Evolutionary conservation across 2,329 filamentous ascomycete species (phyloP).

Genomic region (Ascochyta koolunga): DNA sequence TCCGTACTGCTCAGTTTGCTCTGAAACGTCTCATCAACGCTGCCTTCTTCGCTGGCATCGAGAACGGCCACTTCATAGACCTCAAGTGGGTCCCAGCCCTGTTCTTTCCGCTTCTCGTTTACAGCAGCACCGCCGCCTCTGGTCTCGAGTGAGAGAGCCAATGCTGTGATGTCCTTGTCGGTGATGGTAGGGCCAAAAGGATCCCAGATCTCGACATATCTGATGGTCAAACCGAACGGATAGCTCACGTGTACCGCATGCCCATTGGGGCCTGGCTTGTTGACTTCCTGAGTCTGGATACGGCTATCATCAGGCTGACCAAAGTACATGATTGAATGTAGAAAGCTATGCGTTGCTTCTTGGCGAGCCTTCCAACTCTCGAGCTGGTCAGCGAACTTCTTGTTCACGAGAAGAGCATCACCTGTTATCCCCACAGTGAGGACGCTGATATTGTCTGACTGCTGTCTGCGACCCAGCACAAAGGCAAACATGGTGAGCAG

Average conservation of each 20-base stretch:
- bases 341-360: conserved; percentile 71
- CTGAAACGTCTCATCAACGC: conserved; percentile 67
- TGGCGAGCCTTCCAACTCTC: conserved; percentile 81
- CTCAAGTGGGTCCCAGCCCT: conserved; percentile 76
- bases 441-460: conserved; percentile 50
- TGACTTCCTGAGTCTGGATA: conserved; percentile 53
- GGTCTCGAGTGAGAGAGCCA: conserved; percentile 90
- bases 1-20: conserved; percentile 91
- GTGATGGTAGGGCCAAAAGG: conserved; percentile 90
- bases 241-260: conserved; percentile 64
- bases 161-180: conserved; percentile 74
- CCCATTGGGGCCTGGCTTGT: conserved; percentile 55
- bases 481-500: conserved; percentile 86
- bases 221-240: conserved; percentile 68
- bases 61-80: conserved; percentile 91
- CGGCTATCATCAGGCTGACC: conserved; percentile 54
- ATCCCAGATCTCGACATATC: conserved; percentile 85
- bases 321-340: conserved; percentile 67
- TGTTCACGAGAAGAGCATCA: conserved; percentile 83
- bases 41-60: conserved; percentile 65
- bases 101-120: conserved; percentile 78
- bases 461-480: conserved; percentile 59
- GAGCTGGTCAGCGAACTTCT: conserved; percentile 82
- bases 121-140: conserved; percentile 81
- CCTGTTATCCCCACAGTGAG: conserved; percentile 88